A percentile compares a stretch with the other conserved stretches of the same genome.
These are phyloP conservation scores for Nemania sp. DNA, from an alignment of 2,329 filamentous ascomycete species.

Conservation along the genomic window DNA sequence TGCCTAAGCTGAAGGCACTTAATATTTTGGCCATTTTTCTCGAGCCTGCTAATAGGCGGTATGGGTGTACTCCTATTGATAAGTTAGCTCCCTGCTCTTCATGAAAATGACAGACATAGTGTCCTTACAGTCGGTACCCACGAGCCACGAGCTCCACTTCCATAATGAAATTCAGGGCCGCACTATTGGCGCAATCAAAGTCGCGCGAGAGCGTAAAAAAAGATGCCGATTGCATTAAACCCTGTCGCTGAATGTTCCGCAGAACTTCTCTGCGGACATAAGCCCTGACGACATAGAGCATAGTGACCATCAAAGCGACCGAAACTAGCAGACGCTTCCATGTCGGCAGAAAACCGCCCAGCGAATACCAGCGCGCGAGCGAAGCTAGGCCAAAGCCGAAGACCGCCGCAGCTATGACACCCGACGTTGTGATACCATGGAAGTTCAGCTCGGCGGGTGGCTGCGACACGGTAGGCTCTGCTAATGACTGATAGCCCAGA, in stretches of 20 bases:
- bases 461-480: constrained; percentile 28
- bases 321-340: constrained; percentile 35
- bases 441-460: constrained; percentile 29
- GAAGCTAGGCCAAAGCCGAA: constrained; percentile 37
- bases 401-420: constrained; percentile 37
- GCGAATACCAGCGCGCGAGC: constrained; percentile 36
- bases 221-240: constrained; percentile 33
- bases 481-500: constrained; percentile 32
- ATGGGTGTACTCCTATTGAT: constrained; percentile 75
- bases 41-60: constrained; percentile 88
- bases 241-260: constrained; percentile 39
- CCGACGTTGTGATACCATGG: constrained; percentile 37
- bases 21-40: constrained; percentile 77
- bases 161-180: constrained; percentile 42
- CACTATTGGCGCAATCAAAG: constrained; percentile 40
- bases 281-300: constrained; percentile 31
- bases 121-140: constrained; percentile 40
- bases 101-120: background rate
- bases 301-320: constrained; percentile 24
- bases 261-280: constrained; percentile 39
- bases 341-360: constrained; percentile 35
- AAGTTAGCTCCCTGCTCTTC: constrained; percentile 18
- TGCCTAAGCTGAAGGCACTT: constrained; percentile 81
- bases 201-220: constrained; percentile 40
- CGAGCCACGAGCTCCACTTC: constrained; percentile 41